These are phyloP conservation scores for Myxozyma kluyveri DNA, from an alignment of 805 yeast species.

Conservation along the genomic window DNA sequence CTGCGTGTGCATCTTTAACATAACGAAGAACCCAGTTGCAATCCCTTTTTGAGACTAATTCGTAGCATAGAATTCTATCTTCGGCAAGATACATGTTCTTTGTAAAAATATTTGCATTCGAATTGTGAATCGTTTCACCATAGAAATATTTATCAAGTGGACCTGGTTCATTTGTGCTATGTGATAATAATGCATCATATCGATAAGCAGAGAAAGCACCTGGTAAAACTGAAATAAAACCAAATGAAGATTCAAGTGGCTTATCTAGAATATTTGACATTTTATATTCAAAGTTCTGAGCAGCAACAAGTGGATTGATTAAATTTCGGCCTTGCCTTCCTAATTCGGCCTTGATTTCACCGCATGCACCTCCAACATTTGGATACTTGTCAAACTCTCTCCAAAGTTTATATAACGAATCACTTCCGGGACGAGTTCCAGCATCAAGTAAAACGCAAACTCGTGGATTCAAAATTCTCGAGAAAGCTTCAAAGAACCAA, in stretches of 20 bases:
- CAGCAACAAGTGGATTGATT: conserved; percentile 62
- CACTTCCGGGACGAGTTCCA: conserved; percentile 61
- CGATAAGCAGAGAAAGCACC: conserved; percentile 97
- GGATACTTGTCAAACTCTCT: conserved; percentile 58
- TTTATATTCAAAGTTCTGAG: conserved; percentile 60
- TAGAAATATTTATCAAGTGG: conserved; percentile 87
- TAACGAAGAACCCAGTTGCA: conserved; percentile 77
- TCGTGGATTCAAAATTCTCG: conserved; percentile 56
- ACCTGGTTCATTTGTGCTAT: conserved; percentile 61
- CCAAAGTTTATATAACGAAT: conserved; percentile 59
- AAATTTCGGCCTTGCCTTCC: conserved; percentile 50
- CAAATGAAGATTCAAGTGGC: conserved; percentile 92
- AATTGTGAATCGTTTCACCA: conserved; percentile 78
- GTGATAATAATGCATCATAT: conserved; percentile 53
- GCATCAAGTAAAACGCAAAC: conserved; percentile 59
- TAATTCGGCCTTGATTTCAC: conserved; percentile 64
- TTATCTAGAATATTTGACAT: conserved; percentile 86
- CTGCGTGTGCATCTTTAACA: conserved; percentile 84
- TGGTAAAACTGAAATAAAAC: conserved; percentile 89
- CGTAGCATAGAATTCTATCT: conserved; percentile 93
- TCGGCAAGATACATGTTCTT: conserved; percentile 97
- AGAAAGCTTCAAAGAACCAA: conserved; percentile 67
- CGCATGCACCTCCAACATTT: conserved; percentile 67
- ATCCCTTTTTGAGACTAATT: conserved; percentile 78
- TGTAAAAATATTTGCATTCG: conserved; percentile 76